phyloP scores from a whole-genome alignment of 768 basidiomycete genomes.

The Galerina sulciceps region DNA sequence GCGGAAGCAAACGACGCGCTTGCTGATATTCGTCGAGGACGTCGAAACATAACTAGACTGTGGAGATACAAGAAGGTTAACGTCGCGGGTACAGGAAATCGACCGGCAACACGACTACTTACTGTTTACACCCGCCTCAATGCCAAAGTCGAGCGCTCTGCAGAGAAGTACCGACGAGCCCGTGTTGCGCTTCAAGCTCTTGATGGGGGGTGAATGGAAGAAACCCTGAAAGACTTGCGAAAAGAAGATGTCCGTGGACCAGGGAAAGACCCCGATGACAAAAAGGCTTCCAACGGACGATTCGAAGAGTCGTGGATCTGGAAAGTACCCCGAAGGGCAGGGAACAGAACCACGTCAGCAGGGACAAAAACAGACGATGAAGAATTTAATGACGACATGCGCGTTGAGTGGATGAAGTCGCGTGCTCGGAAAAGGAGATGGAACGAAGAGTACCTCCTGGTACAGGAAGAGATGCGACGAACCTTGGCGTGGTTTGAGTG shows the following conservation, averaged over 20 bases:
- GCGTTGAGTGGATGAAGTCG: slow-evolving; percentile 13
- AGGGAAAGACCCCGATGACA: slow-evolving; percentile 14
- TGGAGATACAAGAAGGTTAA: slow-evolving; percentile 26
- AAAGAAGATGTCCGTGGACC: slow-evolving; percentile 19
- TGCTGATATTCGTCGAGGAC: slow-evolving; percentile 17
- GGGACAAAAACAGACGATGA: neutral
- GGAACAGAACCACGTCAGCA: neutral
- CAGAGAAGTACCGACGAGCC: slow-evolving; percentile 17
- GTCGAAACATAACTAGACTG: slow-evolving; percentile 14
- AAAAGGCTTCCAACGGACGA: neutral
- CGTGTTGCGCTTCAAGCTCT: slow-evolving; percentile 3
- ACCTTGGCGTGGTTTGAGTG: slow-evolving; percentile 1
- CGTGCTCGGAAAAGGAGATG: neutral
- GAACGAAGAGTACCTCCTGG: slow-evolving; percentile 9
- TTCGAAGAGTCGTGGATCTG: slow-evolving; percentile 29
- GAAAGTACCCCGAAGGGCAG: slow-evolving; percentile 6
- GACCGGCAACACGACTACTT: slow-evolving; percentile 22
- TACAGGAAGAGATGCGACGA: slow-evolving; percentile 9
- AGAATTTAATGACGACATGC: slow-evolving; percentile 11
- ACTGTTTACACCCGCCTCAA: slow-evolving; percentile 16
- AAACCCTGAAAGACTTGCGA: slow-evolving; percentile 7
- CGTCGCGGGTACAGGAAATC: slow-evolving; percentile 21
- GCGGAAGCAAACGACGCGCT: slow-evolving; percentile 25
- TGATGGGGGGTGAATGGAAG: slow-evolving; percentile 19
- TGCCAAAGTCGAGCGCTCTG: slow-evolving; percentile 9